Evolutionary conservation across 352 stramenopile genomes (phyloP), one percentile per base, ranked within the genome.

Genomic region (Thraustochytrium aureum): DNA sequence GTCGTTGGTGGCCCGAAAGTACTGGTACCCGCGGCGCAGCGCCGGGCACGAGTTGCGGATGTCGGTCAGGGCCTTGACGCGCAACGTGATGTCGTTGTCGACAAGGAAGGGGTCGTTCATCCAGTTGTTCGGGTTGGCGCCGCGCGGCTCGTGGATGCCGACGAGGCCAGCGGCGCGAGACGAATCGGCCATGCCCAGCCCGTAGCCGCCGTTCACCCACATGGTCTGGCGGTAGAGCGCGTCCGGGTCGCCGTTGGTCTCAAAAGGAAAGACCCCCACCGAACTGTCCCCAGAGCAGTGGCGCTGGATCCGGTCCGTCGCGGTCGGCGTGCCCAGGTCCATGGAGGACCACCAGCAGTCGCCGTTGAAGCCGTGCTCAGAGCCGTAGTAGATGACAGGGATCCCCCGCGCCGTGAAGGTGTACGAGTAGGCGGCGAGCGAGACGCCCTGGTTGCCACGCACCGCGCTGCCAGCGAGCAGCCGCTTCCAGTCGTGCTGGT

Each of bases 201-300:
- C 76, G 92, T 96, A 62, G 90, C 97, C 22, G 91, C 93, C 4
- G 94, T 93, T 17, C 85, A 97, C 22, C 92, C 98, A 54, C 85
- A 92, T 2, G 93, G 97, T 62, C 91, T 92, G 61, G 98, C 94
- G n/a, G 95, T 95, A 85, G 91, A 92, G 72, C 92, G 97, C 45
- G 82, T 98, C 26, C 93, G 97, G 84, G 73, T 98, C 2, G 79
- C 97, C 56, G 87, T 85, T 22, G 84, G 97, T 33, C 90, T 92
- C 2, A 92, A 86, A 26, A 86, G 72, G 17, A 10, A n/a, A n/a
- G 41, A 85, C 56, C 81, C 85, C 17, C 89, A 89, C 1, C 90
- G 87, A 69, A 92, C 89, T 1, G 83, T 75, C 2, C 89, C 89
- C 17, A 87, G 89, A 0, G 89, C 95, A 22, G 86, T 89, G 79